Evolutionary conservation across 2,329 filamentous ascomycete genomes (phyloP).

Genomic region (Colletotrichum orchidophilum): DNA sequence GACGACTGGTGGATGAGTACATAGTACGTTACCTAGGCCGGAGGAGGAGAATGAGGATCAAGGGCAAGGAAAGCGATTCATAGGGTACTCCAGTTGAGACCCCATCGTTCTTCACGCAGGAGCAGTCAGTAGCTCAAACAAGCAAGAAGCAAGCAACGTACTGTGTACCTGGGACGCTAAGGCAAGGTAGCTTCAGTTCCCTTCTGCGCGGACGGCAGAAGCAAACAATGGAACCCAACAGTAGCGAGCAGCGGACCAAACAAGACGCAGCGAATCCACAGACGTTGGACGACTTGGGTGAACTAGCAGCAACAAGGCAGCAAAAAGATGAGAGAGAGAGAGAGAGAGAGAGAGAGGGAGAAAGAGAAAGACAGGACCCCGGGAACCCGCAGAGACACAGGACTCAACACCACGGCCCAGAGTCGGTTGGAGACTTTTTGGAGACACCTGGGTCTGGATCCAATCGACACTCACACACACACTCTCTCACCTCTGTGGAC

Average conservation of each 20-base stretch:
- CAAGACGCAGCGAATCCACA: not conserved
- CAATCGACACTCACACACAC: not conserved
- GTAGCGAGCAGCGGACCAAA: not conserved
- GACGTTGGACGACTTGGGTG: not conserved
- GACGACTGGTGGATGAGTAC: not conserved
- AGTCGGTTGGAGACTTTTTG: not conserved
- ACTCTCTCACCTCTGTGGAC: not conserved
- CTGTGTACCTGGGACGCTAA: not conserved
- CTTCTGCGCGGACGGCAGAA: not conserved
- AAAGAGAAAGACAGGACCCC: not conserved
- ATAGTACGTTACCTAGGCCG: not conserved
- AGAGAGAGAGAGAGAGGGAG: not conserved
- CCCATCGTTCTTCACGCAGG: not conserved
- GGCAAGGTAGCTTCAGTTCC: not conserved
- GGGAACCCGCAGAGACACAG: slow-evolving; percentile 4
- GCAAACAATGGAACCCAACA: not conserved
- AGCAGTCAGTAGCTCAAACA: not conserved
- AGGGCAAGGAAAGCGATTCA: not conserved
- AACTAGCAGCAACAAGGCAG: not conserved
- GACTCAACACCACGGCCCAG: slow-evolving; percentile 6
- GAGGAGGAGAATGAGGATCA: not conserved
- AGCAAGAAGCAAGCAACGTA: not conserved
- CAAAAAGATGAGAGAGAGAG: too few species aligned
- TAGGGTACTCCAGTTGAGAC: not conserved
- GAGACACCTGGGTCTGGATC: not conserved